Base-by-base conservation (phyloP, 257 asterid genomes). In the Solanum appendiculatum region DNA sequence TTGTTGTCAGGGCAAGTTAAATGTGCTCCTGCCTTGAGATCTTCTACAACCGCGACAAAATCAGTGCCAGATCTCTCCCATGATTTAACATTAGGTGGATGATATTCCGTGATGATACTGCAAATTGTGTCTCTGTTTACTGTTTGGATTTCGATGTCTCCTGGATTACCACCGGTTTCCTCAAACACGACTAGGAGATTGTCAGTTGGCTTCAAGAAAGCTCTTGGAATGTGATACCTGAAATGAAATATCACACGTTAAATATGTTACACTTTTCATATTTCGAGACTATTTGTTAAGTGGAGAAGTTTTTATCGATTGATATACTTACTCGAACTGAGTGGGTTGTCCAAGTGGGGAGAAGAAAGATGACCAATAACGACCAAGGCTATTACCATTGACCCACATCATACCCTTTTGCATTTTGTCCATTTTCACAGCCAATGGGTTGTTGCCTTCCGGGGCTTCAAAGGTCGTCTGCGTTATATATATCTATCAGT, bases 331-430 rank as follows among this genome's bases (percentile, higher is more conserved):
- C 98, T 92, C 96, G 73, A 88, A 91, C 81, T 94, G 98, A 39
- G 95, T 92, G 27, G 98, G 95, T 42, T 63, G 91, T 48, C 91
- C 92, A 9, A 92, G 92, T 3, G 96, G 94, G 7, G 98, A 94
- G 66, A 89, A 88, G 82, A 90, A 94, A 68, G 97, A 92, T 5
- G 91, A 89, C 98, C 98, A 95, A 33, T 93, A 95, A 3, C 98
- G 95, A 21, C 98, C 98, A 9, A 95, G 88, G 93, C 85, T 92
- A 58, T 16, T 68, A 8, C 98, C 98, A 13, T 95, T 95, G 33
- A 95, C 92, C 98, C 98, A 95, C 7, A 92, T 31, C 95, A 92
- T 91, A 21, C 98, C 98, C 91, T 94, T 95, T 7, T 89, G 87
- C 98, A 95, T 95, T 73, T 91, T 87, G 34, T 84, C 64, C 96